A percentile compares a stretch with the other conserved stretches of the same genome.
Conservation (phyloP, 306 rosid species). For the Acacia crassicarpa region DNA sequence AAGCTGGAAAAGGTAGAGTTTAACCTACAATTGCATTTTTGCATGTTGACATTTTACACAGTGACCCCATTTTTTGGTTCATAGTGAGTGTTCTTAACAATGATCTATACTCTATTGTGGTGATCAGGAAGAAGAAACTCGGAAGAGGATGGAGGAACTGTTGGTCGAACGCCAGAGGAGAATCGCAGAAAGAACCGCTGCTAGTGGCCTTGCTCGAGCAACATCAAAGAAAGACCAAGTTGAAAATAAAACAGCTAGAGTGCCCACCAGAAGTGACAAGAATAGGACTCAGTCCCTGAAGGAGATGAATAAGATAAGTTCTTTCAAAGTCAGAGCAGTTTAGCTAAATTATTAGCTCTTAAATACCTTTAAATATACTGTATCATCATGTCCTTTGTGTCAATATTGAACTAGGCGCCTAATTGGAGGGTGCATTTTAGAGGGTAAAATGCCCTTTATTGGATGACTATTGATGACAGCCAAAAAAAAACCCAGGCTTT, state of each 20-base stretch:
- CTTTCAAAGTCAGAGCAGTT: conserved; percentile 43
- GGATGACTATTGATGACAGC: too few species aligned
- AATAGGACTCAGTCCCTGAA: conserved; percentile 40
- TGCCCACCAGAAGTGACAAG: conserved; percentile 44
- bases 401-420: conserved; percentile 25
- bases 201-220: conserved; percentile 36
- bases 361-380: neutral
- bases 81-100: conserved; percentile 17
- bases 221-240: conserved; percentile 37
- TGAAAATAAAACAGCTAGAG: conserved; percentile 38
- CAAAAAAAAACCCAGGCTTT: too few species aligned
- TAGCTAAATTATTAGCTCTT: conserved; percentile 28
- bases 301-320: conserved; percentile 39
- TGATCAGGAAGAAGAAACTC: conserved; percentile 62
- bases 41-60: conserved; percentile 9
- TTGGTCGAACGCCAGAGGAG: conserved; percentile 55
- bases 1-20: conserved; percentile 56
- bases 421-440: too few species aligned
- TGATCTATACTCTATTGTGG: conserved; percentile 24
- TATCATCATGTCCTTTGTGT: conserved; percentile 7
- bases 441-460: too few species aligned
- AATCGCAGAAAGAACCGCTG: conserved; percentile 68
- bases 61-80: neutral
- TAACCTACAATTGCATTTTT: conserved; percentile 15
- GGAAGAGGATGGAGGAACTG: conserved; percentile 63